phyloP scores from a whole-genome alignment of 192 early-diverging fungal species.

The Coemansia reversa region DNA sequence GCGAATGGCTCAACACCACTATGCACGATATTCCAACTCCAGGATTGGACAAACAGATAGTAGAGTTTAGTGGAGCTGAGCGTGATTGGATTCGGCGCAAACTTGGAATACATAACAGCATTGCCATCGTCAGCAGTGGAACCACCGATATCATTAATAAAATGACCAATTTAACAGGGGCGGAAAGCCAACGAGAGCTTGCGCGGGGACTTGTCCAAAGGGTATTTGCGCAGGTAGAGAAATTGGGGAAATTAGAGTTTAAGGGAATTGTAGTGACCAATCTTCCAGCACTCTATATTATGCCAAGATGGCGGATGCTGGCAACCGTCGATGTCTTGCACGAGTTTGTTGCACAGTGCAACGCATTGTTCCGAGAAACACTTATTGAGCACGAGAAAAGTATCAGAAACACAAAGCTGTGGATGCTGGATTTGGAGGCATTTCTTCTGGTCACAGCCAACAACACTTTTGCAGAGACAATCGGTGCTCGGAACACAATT shows the following conservation, averaged over 20 bases:
- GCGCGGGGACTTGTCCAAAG: conserved; percentile 9
- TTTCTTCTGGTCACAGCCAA: conserved; percentile 28
- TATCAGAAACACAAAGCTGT: conserved; percentile 5
- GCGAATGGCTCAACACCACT: background rate
- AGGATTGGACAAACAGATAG: conserved; percentile 12
- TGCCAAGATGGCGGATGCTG: conserved; percentile 20
- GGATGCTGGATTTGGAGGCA: conserved; percentile 22
- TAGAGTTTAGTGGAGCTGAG: conserved; percentile 21
- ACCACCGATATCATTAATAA: conserved; percentile 15
- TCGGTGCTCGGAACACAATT: conserved; percentile 28
- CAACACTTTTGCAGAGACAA: conserved; percentile 21
- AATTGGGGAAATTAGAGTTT: conserved; percentile 20
- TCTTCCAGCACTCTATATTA: conserved; percentile 22
- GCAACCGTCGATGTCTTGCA: conserved; percentile 13
- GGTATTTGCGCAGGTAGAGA: conserved; percentile 16
- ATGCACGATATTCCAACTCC: background rate
- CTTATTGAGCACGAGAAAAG: conserved; percentile 8
- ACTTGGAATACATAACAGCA: conserved; percentile 11
- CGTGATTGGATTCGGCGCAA: conserved; percentile 35
- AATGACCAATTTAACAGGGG: background rate
- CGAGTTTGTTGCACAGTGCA: conserved; percentile 10
- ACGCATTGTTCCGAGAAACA: conserved; percentile 13
- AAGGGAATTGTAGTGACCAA: conserved; percentile 16
- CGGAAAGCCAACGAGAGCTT: background rate
- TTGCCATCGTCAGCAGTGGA: conserved; percentile 18